Evolutionary conservation across 129 eudicot species (phyloP).

Genomic region (Saussurea involucrata): DNA sequence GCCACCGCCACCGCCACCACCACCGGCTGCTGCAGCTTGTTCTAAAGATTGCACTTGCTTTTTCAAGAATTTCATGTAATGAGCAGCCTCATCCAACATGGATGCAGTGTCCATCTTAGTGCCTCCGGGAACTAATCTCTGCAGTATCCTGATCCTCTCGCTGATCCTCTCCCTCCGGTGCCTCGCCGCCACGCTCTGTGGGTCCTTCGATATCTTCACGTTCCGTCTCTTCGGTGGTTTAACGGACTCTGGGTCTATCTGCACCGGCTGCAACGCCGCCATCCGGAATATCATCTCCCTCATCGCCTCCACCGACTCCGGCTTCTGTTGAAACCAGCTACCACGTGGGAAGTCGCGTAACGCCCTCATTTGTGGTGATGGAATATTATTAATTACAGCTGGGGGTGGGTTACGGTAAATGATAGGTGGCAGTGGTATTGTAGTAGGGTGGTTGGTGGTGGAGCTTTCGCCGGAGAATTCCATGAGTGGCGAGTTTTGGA

Average conservation of each 20-base stretch:
- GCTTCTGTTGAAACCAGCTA: constrained; percentile 31
- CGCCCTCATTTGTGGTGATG: constrained; percentile 18
- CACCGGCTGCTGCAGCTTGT: constrained; percentile 30
- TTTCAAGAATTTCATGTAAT: constrained; percentile 82
- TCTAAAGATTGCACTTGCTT: constrained; percentile 61
- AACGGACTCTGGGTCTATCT: constrained; percentile 56
- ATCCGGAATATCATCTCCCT: constrained; percentile 68
- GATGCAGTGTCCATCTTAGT: constrained; percentile 97
- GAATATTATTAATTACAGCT: neutral
- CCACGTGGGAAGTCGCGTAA: constrained; percentile 20
- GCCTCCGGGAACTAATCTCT: constrained; percentile 90
- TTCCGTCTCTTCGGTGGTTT: constrained; percentile 56
- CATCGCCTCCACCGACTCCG: constrained; percentile 51
- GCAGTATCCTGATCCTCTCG: constrained; percentile 68
- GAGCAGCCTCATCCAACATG: constrained; percentile 92
- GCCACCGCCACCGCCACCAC: neutral
- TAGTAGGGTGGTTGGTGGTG: constrained; percentile 21
- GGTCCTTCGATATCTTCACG: constrained; percentile 63
- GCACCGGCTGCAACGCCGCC: constrained; percentile 68
- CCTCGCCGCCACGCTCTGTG: constrained; percentile 66
- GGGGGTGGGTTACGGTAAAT: constrained; percentile 13
- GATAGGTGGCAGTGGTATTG: constrained; percentile 20
- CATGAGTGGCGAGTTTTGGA: constrained; percentile 25
- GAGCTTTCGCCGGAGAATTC: constrained; percentile 32
- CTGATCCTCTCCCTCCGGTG: constrained; percentile 65